Evolutionary conservation across 805 yeast genomes (phyloP).

Genomic region (Wickerhamomyces bisporus): DNA sequence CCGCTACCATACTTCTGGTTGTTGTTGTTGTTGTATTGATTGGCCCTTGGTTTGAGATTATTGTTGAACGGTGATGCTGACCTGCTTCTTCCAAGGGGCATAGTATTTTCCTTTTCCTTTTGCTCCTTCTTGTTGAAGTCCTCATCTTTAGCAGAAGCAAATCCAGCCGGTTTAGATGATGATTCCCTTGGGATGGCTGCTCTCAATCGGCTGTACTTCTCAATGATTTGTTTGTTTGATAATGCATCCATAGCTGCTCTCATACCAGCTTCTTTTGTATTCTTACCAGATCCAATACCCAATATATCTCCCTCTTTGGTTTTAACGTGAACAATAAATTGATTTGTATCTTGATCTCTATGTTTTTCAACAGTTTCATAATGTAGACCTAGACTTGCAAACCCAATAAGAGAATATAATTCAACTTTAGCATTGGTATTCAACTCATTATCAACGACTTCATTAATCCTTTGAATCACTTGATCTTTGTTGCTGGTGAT

Average conservation of each 20-base stretch:
- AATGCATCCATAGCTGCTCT: slow-evolving; percentile 84
- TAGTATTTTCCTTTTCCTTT: too few relatives aligned
- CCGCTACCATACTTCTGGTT: neutral
- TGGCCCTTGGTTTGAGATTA: too few relatives aligned
- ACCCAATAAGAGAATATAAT: slow-evolving; percentile 74
- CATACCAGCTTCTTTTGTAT: slow-evolving; percentile 70
- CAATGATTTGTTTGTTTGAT: slow-evolving; percentile 49
- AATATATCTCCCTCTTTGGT: slow-evolving; percentile 57
- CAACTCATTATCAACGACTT: slow-evolving; percentile 24
- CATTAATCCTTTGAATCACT: slow-evolving; percentile 1
- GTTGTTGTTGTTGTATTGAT: neutral
- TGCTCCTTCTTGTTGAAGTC: neutral
- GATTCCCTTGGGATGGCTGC: slow-evolving; percentile 43
- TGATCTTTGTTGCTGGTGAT: slow-evolving; percentile 19
- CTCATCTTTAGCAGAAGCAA: neutral
- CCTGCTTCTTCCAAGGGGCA: too few relatives aligned
- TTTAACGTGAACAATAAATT: slow-evolving; percentile 57
- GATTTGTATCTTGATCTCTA: slow-evolving; percentile 31
- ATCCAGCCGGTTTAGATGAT: slow-evolving; percentile 8
- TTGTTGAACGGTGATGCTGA: too few relatives aligned
- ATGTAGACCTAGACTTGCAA: slow-evolving; percentile 57
- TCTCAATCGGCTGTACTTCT: slow-evolving; percentile 56
- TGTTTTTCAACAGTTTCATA: slow-evolving; percentile 40
- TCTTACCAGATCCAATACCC: slow-evolving; percentile 69
- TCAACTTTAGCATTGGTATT: slow-evolving; percentile 71